These are phyloP conservation scores for Fomitopsis serialis DNA, from an alignment of 768 basidiomycete species.

Conservation along the genomic window DNA sequence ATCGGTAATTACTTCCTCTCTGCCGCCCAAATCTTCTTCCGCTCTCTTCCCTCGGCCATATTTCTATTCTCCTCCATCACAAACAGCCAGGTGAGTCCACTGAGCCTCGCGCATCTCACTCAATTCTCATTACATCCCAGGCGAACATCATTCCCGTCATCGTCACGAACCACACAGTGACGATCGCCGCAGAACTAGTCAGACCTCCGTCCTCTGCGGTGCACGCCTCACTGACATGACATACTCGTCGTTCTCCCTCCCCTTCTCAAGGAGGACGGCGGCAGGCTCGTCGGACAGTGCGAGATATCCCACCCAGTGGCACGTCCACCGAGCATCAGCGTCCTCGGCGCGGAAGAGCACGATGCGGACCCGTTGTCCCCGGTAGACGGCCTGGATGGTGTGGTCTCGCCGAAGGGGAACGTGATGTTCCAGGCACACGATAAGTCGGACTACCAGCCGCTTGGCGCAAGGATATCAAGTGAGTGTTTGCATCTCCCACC, in stretches of 20 bases:
- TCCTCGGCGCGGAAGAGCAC: conserved; percentile 15
- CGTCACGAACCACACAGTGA: conserved; percentile 93
- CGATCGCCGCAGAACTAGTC: conserved; percentile 85
- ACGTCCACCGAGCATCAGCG: conserved; percentile 19
- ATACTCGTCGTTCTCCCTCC: conserved; percentile 1
- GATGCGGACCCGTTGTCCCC: conserved; percentile 39
- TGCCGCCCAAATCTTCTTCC: conserved; percentile 85
- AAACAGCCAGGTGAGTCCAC: conserved; percentile 49
- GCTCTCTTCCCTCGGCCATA: conserved; percentile 88
- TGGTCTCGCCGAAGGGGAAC: conserved; percentile 46
- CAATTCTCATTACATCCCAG: conserved; percentile 24
- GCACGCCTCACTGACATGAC: conserved; percentile 1
- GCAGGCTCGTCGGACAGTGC: conserved; percentile 83
- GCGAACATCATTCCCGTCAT: conserved; percentile 87
- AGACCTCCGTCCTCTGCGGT: conserved; percentile 16
- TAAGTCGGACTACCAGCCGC: conserved; percentile 50
- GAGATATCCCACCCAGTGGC: conserved; percentile 85
- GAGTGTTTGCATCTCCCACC: conserved; percentile 15
- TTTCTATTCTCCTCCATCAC: conserved; percentile 93
- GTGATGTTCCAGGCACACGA: conserved; percentile 55
- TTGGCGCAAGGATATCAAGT: conserved; percentile 63
- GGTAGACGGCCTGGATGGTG: conserved; percentile 49
- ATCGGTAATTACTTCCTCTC: conserved; percentile 91
- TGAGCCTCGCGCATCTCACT: not conserved
- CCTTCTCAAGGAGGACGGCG: conserved; percentile 57